Conservation (phyloP, 345 rosid genomes). For the Turnera subulata region DNA sequence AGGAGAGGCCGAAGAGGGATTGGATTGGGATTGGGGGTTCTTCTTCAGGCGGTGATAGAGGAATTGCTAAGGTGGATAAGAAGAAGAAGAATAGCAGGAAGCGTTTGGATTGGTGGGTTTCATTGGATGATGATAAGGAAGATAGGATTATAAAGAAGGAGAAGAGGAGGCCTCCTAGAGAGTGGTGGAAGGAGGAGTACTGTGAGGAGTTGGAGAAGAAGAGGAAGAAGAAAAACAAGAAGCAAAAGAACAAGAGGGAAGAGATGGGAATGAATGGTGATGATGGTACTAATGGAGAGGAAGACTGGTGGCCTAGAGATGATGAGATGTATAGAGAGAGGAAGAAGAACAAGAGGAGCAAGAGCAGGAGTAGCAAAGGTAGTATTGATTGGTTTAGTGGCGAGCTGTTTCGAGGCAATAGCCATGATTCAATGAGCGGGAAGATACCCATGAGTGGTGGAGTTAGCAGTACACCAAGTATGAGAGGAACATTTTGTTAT, state of each 20-base stretch:
- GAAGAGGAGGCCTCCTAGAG: slow-evolving; percentile 71
- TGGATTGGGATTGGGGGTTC: slow-evolving; percentile 69
- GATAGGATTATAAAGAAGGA: slow-evolving; percentile 45
- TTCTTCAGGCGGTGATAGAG: slow-evolving; percentile 22
- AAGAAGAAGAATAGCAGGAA: slow-evolving; percentile 53
- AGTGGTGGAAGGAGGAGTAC: slow-evolving; percentile 98
- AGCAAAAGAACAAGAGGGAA: slow-evolving; percentile 40
- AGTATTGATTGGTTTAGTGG: slow-evolving; percentile 88
- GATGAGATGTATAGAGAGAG: slow-evolving; percentile 40
- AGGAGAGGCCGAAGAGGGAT: slow-evolving; percentile 69
- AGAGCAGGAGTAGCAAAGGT: slow-evolving; percentile 49
- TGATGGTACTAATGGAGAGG: slow-evolving; percentile 34
- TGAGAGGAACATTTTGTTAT: slow-evolving; percentile 95
- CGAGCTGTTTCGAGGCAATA: slow-evolving; percentile 55
- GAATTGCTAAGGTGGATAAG: slow-evolving; percentile 30
- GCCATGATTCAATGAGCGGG: slow-evolving; percentile 65
- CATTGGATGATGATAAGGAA: slow-evolving; percentile 66
- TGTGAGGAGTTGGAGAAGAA: slow-evolving; percentile 69
- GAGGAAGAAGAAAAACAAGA: slow-evolving; percentile 56
- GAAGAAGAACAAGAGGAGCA: slow-evolving; percentile 52
- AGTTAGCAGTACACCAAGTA: slow-evolving; percentile 85
- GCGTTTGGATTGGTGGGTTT: slow-evolving; percentile 85
- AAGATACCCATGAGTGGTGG: slow-evolving; percentile 75
- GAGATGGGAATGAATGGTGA: slow-evolving; percentile 22
- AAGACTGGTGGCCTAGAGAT: slow-evolving; percentile 60